Conservation (phyloP, 1,284 basidiomycete species). For the Peniophora sp. region DNA sequence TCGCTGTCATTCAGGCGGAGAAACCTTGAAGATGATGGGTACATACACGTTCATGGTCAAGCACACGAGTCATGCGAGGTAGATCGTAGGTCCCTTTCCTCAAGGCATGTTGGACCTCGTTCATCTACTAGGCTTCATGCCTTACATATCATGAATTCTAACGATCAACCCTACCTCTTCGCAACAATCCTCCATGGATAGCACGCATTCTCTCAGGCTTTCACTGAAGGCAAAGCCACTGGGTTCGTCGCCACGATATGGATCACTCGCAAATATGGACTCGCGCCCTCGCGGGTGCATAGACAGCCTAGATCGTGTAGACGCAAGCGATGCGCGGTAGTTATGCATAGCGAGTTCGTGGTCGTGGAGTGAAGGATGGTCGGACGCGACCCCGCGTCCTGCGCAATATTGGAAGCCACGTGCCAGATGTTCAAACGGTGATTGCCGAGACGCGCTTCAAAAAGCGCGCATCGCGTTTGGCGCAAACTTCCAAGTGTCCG, state of each 20-base stretch:
- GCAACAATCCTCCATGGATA: slow-evolving; percentile 67
- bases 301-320: slow-evolving; percentile 29
- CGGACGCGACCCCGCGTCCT: no score
- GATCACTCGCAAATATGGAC: slow-evolving; percentile 57
- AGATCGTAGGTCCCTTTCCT: slow-evolving; percentile 63
- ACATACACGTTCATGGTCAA: slow-evolving; percentile 55
- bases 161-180: slow-evolving; percentile 37
- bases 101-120: slow-evolving; percentile 61
- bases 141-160: not conserved
- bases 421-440: no score
- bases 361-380: not conserved
- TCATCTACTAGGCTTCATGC: not conserved
- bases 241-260: slow-evolving; percentile 50
- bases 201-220: slow-evolving; percentile 62
- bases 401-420: no score
- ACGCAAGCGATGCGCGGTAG: slow-evolving; percentile 11
- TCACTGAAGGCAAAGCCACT: slow-evolving; percentile 49
- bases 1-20: not conserved
- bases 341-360: not conserved
- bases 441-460: not conserved
- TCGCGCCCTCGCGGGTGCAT: slow-evolving; percentile 53
- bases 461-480: not conserved
- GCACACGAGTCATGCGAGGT: slow-evolving; percentile 55
- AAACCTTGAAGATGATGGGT: not conserved
- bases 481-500: slow-evolving; percentile 25